Evolutionary conservation across 2,329 filamentous ascomycete genomes (phyloP).

Genomic region (Neonectria magnoliae): DNA sequence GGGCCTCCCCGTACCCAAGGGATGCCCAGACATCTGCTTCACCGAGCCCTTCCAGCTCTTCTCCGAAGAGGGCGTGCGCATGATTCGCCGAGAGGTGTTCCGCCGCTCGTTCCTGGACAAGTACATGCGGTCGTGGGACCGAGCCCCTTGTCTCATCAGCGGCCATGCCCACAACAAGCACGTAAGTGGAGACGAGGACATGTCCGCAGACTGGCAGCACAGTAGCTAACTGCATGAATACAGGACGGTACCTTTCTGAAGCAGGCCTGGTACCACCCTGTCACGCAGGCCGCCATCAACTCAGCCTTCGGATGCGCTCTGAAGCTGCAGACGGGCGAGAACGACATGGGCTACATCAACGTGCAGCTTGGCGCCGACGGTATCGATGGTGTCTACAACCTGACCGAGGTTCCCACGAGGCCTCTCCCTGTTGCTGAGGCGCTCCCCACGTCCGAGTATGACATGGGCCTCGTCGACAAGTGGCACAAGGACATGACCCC

Average conservation of each 20-base stretch:
- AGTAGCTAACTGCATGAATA: not conserved
- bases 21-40: conserved; percentile 18
- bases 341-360: conserved; percentile 19
- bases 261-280: conserved; percentile 17
- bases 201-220: not conserved
- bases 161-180: conserved; percentile 4
- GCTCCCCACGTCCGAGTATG: not conserved
- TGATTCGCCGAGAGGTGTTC: conserved; percentile 20
- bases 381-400: conserved; percentile 6
- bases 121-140: conserved; percentile 15
- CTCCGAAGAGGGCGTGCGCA: conserved; percentile 20
- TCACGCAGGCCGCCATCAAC: conserved; percentile 19
- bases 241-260: conserved; percentile 17
- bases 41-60: conserved; percentile 23
- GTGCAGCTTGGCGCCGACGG: conserved; percentile 13
- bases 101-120: conserved; percentile 18
- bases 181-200: not conserved
- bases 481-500: conserved; percentile 31
- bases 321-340: conserved; percentile 12
- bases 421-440: conserved; percentile 34
- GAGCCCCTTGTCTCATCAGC: conserved; percentile 11
- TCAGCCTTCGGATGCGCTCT: conserved; percentile 6
- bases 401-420: conserved; percentile 6
- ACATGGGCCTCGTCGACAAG: conserved; percentile 10
- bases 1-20: conserved; percentile 16